These are phyloP conservation scores for Mimosa bimucronata DNA, from an alignment of 306 rosid genomes.

Conservation along the genomic window DNA sequence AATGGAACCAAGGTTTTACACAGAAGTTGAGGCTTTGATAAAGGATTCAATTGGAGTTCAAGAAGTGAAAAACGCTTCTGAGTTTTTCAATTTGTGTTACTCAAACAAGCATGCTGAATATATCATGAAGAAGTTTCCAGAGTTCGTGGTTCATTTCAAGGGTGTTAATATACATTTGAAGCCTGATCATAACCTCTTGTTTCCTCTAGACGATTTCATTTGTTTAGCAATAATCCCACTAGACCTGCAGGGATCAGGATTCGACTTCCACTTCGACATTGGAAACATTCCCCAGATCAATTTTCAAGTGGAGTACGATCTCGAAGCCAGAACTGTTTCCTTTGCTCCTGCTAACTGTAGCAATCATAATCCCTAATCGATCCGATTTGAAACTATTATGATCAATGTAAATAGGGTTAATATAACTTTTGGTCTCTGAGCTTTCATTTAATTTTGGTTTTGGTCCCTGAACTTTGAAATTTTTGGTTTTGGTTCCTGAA, in stretches of 20 bases:
- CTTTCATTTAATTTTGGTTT: too few species aligned
- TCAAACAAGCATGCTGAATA: not conserved
- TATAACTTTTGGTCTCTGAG: too few species aligned
- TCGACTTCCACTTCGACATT: not conserved
- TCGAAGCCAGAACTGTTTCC: too few species aligned
- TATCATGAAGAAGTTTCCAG: not conserved
- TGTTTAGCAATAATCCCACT: not conserved
- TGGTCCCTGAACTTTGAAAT: too few species aligned
- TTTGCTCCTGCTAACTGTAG: too few species aligned
- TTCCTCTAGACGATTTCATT: not conserved
- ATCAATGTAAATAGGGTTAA: too few species aligned
- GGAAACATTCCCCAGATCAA: too few species aligned
- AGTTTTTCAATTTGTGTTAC: not conserved
- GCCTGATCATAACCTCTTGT: not conserved
- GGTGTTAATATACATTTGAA: slow-evolving; percentile 5
- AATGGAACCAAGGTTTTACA: not conserved
- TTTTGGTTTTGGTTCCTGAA: too few species aligned
- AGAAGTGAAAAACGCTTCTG: not conserved
- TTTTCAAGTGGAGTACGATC: too few species aligned
- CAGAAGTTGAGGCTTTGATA: not conserved
- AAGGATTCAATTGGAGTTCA: not conserved
- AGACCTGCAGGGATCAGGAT: not conserved
- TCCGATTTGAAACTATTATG: too few species aligned
- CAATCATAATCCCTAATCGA: too few species aligned
- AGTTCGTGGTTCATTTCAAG: slow-evolving; percentile 11